A percentile compares a stretch with the other conserved stretches of the same genome.
Evolutionary conservation across 805 yeast species (phyloP).

Genomic region (Teunomyces pallodes): DNA sequence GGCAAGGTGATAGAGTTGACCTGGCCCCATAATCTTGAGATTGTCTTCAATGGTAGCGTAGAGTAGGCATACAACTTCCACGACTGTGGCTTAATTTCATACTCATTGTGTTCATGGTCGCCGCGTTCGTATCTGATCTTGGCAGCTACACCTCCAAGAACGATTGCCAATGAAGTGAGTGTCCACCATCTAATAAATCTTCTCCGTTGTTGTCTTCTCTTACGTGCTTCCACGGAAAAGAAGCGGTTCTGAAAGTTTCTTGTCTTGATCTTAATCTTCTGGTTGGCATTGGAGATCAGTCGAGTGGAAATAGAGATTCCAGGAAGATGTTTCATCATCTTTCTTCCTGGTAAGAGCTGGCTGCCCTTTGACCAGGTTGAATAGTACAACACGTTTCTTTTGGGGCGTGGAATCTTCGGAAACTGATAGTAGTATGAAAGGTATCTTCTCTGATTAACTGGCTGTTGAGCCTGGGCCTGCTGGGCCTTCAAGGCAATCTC

Average conservation of each 20-base stretch:
- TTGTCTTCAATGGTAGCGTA: constrained; percentile 84
- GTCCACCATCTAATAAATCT: constrained; percentile 53
- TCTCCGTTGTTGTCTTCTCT: constrained; percentile 37
- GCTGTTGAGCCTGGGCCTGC: constrained; percentile 12
- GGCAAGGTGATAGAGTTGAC: constrained; percentile 83
- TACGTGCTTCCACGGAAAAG: constrained; percentile 43
- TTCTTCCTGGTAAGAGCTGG: constrained; percentile 16
- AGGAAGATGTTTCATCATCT: constrained; percentile 15
- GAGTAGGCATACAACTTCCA: constrained; percentile 91
- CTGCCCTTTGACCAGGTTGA: constrained; percentile 39
- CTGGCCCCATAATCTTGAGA: constrained; percentile 93
- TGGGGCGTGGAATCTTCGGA: constrained; percentile 58
- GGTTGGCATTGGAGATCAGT: constrained; percentile 35
- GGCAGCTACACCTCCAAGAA: constrained; percentile 54
- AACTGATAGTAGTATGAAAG: constrained; percentile 37
- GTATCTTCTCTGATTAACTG: constrained; percentile 14
- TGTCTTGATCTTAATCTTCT: constrained; percentile 34
- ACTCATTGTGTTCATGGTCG: constrained; percentile 31
- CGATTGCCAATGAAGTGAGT: constrained; percentile 49
- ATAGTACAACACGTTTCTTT: constrained; percentile 51
- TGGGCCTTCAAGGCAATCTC: constrained; percentile 26
- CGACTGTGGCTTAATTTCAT: constrained; percentile 61
- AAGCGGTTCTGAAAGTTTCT: constrained; percentile 37
- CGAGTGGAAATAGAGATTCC: constrained; percentile 26
- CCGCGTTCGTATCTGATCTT: constrained; percentile 38